phyloP scores from a whole-genome alignment of 2,329 filamentous ascomycete genomes.

The Fusarium sp. region DNA sequence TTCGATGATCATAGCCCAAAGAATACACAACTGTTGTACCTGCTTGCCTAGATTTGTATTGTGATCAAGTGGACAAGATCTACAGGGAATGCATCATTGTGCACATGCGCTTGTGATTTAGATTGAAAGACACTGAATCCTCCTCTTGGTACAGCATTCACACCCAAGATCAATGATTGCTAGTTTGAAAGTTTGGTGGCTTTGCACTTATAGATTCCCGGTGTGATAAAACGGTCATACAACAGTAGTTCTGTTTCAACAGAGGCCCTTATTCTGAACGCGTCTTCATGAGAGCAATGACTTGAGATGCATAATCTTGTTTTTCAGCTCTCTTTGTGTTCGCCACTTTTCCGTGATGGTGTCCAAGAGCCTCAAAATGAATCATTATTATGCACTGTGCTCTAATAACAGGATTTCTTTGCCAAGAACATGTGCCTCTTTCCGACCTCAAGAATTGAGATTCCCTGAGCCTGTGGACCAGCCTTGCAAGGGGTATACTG shows the following conservation, averaged over 20 bases:
- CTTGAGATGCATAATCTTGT: background rate
- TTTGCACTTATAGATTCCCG: background rate
- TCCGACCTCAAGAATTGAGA: too few relatives aligned
- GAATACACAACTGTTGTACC: too few relatives aligned
- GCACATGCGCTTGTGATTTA: too few relatives aligned
- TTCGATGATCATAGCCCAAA: background rate
- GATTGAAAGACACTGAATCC: too few relatives aligned
- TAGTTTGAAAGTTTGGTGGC: background rate
- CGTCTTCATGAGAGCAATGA: fast-evolving
- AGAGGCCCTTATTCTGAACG: background rate
- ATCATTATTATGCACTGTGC: background rate
- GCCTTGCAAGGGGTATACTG: too few relatives aligned
- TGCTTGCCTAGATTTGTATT: too few relatives aligned
- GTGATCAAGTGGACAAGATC: too few relatives aligned
- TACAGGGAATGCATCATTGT: too few relatives aligned
- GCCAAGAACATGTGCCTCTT: background rate
- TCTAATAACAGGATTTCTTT: fast-evolving
- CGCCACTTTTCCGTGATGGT: background rate
- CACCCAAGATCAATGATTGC: background rate
- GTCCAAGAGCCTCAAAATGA: background rate
- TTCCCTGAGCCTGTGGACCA: too few relatives aligned
- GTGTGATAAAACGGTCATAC: constrained; percentile 3
- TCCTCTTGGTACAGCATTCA: too few relatives aligned
- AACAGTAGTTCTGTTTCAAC: constrained; percentile 1
- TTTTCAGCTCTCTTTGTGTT: background rate